Evolutionary conservation across 2,329 filamentous ascomycete species (phyloP).

Genomic region (Sarocladiaceae sp.): DNA sequence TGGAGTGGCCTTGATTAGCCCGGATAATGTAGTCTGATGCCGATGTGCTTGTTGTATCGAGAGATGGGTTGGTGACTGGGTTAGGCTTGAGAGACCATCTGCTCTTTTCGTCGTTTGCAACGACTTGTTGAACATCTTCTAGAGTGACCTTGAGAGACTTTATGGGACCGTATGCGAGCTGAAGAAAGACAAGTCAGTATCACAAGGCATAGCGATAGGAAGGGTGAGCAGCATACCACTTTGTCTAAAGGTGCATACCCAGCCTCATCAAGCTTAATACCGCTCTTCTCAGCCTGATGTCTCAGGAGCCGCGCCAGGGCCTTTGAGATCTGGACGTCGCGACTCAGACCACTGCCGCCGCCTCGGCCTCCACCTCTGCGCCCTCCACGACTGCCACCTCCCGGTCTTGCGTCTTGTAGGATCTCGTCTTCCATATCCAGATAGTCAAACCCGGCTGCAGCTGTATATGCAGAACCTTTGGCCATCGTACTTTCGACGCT

Average conservation of each 20-base stretch:
- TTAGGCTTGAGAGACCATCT: constrained; percentile 72
- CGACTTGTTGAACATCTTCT: constrained; percentile 62
- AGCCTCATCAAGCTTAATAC: constrained; percentile 50
- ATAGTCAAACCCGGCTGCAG: no score
- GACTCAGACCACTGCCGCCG: constrained; percentile 24
- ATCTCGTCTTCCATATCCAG: constrained; percentile 17
- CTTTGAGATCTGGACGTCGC: constrained; percentile 46
- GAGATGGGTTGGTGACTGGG: constrained; percentile 19
- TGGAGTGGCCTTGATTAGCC: constrained; percentile 90
- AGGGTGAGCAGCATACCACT: constrained; percentile 42
- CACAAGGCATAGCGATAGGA: not conserved
- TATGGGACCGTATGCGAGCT: constrained; percentile 53
- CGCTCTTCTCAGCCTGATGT: constrained; percentile 51
- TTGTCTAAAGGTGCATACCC: constrained; percentile 52
- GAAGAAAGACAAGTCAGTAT: not conserved
- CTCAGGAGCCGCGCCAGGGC: constrained; percentile 48
- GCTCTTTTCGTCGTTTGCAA: constrained; percentile 78
- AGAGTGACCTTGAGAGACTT: constrained; percentile 68
- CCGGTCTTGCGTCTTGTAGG: constrained; percentile 15
- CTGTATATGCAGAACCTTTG: no score
- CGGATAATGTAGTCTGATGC: constrained; percentile 76
- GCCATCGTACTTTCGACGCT: no score
- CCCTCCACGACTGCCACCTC: constrained; percentile 22
- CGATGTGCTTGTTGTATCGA: constrained; percentile 30
- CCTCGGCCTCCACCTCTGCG: constrained; percentile 25